Conservation (phyloP, 768 basidiomycete species). For the Phlegmacium glaucopus region DNA sequence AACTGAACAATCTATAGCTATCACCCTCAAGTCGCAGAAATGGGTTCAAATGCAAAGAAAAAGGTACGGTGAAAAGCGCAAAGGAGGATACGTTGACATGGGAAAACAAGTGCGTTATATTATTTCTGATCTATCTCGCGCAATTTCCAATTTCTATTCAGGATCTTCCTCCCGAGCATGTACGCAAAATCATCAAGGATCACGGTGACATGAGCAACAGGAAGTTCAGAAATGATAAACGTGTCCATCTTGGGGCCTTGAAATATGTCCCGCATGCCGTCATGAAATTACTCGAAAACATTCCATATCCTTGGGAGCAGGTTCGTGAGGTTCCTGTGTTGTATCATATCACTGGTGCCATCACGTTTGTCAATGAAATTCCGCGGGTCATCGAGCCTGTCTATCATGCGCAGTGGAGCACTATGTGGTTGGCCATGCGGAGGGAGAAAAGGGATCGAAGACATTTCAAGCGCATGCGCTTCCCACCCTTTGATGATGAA, state of each 20-base stretch:
- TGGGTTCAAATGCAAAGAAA: slow-evolving; percentile 94
- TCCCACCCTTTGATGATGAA: slow-evolving; percentile 99
- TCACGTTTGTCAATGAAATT: slow-evolving; percentile 98
- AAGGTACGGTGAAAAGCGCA: slow-evolving; percentile 88
- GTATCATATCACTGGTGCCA: slow-evolving; percentile 99
- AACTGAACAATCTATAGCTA: slow-evolving; percentile 36
- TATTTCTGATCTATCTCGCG: slow-evolving; percentile 6
- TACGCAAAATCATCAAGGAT: slow-evolving; percentile 99
- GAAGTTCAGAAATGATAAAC: slow-evolving; percentile 99
- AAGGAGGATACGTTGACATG: slow-evolving; percentile 87
- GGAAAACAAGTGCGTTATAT: slow-evolving; percentile 76
- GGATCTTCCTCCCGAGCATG: slow-evolving; percentile 96
- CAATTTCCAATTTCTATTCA: slow-evolving; percentile 30
- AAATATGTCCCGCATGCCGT: slow-evolving; percentile 99
- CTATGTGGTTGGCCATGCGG: slow-evolving; percentile 99
- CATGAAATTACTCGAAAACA: slow-evolving; percentile 98
- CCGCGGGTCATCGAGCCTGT: slow-evolving; percentile 96
- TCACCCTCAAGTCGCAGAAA: slow-evolving; percentile 92
- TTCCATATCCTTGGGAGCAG: slow-evolving; percentile 98
- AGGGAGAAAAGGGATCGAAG: slow-evolving; percentile 97
- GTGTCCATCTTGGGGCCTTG: slow-evolving; percentile 96
- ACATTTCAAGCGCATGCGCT: slow-evolving; percentile 99
- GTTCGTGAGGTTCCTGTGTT: slow-evolving; percentile 98
- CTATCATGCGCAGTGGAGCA: slow-evolving; percentile 99
- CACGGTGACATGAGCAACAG: slow-evolving; percentile 99